Evolutionary conservation across 2,329 filamentous ascomycete genomes (phyloP).

Genomic region (Karstenula rhodostoma): DNA sequence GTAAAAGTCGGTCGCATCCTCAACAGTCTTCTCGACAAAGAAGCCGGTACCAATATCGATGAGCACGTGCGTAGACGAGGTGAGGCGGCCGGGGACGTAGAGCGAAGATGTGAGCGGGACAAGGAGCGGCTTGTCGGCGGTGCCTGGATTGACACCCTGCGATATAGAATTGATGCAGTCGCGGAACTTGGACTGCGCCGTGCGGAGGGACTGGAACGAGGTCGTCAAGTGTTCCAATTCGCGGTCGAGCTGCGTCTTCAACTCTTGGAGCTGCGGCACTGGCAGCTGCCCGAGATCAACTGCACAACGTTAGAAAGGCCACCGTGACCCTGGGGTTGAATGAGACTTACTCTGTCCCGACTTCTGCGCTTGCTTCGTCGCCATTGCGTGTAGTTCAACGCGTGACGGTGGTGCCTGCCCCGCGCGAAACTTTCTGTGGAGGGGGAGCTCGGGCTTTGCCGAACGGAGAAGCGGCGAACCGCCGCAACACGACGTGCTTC

Average conservation of each 20-base stretch:
- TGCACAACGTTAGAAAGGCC: conserved; percentile 19
- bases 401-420: conserved; percentile 13
- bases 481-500: background rate
- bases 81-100: conserved; percentile 86
- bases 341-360: conserved; percentile 38
- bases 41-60: conserved; percentile 96
- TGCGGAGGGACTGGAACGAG: conserved; percentile 88
- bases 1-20: conserved; percentile 73
- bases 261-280: conserved; percentile 82
- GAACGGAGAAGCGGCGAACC: conserved; percentile 11
- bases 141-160: conserved; percentile 58
- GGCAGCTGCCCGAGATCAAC: conserved; percentile 80
- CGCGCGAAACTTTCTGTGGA: conserved; percentile 16
- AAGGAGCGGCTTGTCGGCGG: conserved; percentile 69
- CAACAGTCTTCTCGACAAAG: conserved; percentile 82
- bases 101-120: conserved; percentile 95
- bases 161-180: conserved; percentile 86
- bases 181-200: conserved; percentile 88
- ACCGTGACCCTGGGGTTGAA: background rate
- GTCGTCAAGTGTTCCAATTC: conserved; percentile 93
- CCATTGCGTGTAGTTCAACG: conserved; percentile 20
- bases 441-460: conserved; percentile 7
- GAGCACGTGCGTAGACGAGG: conserved; percentile 58
- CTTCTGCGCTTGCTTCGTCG: conserved; percentile 22
- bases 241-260: conserved; percentile 96